Conservation (phyloP, 2,329 filamentous ascomycete genomes). For the Neonectria magnoliae region DNA sequence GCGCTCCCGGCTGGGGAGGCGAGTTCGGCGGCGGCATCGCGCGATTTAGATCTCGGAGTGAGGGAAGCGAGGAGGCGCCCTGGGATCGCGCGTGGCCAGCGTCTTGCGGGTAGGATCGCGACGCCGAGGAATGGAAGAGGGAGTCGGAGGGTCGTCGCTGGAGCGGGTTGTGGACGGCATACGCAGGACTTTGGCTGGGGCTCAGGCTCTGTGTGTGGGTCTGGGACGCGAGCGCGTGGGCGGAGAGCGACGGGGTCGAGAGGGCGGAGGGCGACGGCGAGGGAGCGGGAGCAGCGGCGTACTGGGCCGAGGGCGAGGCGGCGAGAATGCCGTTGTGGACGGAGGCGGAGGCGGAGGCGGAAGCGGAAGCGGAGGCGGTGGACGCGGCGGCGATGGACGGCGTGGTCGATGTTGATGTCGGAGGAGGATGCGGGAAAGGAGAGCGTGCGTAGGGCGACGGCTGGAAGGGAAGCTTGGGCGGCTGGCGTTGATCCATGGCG, state of each 20-base stretch:
- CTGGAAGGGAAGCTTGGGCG: constrained; percentile 47
- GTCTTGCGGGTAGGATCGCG: constrained; percentile 45
- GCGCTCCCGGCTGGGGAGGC: constrained; percentile 52
- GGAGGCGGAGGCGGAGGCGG: constrained; percentile 14
- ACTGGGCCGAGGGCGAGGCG: constrained; percentile 15
- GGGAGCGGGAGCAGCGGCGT: constrained; percentile 9
- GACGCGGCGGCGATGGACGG: constrained; percentile 23
- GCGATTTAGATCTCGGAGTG: constrained; percentile 50
- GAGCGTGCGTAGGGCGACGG: constrained; percentile 45
- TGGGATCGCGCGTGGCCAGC: constrained; percentile 54
- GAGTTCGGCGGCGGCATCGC: constrained; percentile 59
- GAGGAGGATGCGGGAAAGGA: constrained; percentile 40
- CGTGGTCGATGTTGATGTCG: constrained; percentile 23
- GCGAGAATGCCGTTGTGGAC: constrained; percentile 25
- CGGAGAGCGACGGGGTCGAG: constrained; percentile 28
- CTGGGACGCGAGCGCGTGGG: constrained; percentile 35
- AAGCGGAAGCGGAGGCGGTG: constrained; percentile 12
- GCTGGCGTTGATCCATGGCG: constrained; percentile 47
- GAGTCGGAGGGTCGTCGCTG: constrained; percentile 55
- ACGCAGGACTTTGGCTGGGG: constrained; percentile 42
- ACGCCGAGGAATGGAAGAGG: constrained; percentile 51
- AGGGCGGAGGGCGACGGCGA: constrained; percentile 22
- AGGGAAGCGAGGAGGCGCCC: constrained; percentile 56
- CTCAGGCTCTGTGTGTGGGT: constrained; percentile 35
- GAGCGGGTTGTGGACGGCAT: constrained; percentile 43